phyloP scores from a whole-genome alignment of 2,329 filamentous ascomycete genomes.

The Chaetomium globosum region DNA sequence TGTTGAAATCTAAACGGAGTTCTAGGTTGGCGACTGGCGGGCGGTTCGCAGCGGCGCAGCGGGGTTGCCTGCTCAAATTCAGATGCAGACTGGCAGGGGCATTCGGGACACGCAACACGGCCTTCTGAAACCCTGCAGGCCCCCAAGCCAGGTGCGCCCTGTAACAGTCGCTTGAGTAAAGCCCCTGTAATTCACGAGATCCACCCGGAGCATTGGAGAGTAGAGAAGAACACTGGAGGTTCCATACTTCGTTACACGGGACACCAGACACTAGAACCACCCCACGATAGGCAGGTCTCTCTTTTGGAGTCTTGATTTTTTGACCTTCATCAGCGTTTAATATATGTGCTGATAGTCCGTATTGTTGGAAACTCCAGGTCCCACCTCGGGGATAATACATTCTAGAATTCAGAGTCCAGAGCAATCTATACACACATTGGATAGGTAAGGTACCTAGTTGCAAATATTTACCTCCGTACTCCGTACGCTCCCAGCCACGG shows the following conservation, averaged over 20 bases:
- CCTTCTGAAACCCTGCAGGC: constrained; percentile 23
- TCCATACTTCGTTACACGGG: neutral
- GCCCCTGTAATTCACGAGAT: constrained; percentile 18
- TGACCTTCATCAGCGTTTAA: neutral
- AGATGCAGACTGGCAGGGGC: constrained; percentile 17
- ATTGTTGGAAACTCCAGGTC: no score
- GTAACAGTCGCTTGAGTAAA: constrained; percentile 19
- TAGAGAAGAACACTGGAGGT: neutral
- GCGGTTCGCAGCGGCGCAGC: constrained; percentile 29
- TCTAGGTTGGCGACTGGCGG: constrained; percentile 26
- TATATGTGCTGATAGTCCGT: neutral
- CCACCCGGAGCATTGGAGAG: neutral
- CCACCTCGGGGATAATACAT: neutral
- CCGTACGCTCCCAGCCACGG: constrained; percentile 1
- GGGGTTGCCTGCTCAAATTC: constrained; percentile 28
- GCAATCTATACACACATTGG: neutral
- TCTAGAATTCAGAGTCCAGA: neutral
- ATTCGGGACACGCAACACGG: constrained; percentile 13
- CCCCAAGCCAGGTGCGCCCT: constrained; percentile 4
- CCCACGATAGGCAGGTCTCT: neutral
- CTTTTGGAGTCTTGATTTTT: neutral
- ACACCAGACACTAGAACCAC: neutral
- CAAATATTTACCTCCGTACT: neutral
- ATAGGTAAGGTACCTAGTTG: no score
- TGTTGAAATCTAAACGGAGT: constrained; percentile 27